Base-by-base conservation (phyloP, 495 filamentous ascomycete species). In the Penicillium bialowiezense region DNA sequence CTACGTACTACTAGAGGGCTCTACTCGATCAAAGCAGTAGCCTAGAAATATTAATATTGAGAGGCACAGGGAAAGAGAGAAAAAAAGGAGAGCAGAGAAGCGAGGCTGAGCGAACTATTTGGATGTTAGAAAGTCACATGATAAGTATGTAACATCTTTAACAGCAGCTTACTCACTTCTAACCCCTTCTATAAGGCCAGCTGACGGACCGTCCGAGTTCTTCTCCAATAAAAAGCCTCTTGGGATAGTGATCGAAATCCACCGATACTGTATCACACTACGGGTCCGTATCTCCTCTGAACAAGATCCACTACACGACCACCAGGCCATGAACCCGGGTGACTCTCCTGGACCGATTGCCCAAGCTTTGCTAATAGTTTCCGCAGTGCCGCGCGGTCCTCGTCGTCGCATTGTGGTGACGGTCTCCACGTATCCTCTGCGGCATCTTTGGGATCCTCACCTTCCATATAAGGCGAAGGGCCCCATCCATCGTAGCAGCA, bases 311-410 rank as follows among this genome's bases (percentile, higher is more conserved):
- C 42, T 45, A 45, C 34, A 45, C 31, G 31, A 45, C 12, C 29
- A 35, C 42, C 29, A 45, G 12, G 33, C 17, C 23, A 29, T 45
- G 9, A 14, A 45, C 23, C 21, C 31, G 31, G 34, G 34, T 45
- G 34, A 45, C 42, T 45, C 34, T 45, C 42, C 34, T 36, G 8
- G 34, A 36, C 34, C 5, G 34, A 36, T 18, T 48, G 36, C 19
- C 45, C 36, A 48, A 48, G 36, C 26, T 41, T 48, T 32, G 24
- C 34, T 24, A 40, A 48, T 31, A 48, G 36, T 33, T 48, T 39
- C 36, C 36, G 36, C 36, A 48, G 26, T n/a, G 45, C 45, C 24
- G 24, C 26, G 24, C 45, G 36, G 40, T 48, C 45, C 36, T 48
- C 36, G 19, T 48, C 45, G 17, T 48, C 45, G 40, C 36, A 48